Conservation (phyloP, 805 yeast species). For the Kazachstania viticola region DNA sequence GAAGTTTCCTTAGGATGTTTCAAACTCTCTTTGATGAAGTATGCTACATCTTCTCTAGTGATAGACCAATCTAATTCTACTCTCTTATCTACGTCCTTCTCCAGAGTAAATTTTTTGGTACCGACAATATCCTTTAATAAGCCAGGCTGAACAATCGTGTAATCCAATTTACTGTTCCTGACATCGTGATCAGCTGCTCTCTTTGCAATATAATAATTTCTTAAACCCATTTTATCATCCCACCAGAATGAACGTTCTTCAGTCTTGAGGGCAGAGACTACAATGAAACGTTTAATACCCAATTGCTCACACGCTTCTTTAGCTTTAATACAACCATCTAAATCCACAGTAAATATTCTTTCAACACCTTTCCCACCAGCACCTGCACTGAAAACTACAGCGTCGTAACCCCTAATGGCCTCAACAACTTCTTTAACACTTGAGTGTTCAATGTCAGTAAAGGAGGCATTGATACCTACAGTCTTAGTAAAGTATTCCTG, state of each 20-base stretch:
- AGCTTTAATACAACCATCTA: constrained; percentile 48
- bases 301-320: constrained; percentile 41
- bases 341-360: constrained; percentile 39
- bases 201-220: constrained; percentile 47
- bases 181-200: constrained; percentile 44
- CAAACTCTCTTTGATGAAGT: constrained; percentile 30
- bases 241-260: constrained; percentile 36
- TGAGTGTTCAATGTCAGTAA: constrained; percentile 30
- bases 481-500: constrained; percentile 27
- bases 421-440: constrained; percentile 26
- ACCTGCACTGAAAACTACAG: constrained; percentile 41
- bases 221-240: constrained; percentile 20
- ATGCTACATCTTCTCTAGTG: constrained; percentile 46
- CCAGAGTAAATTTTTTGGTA: constrained; percentile 32
- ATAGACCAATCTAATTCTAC: neutral
- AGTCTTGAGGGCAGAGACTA: constrained; percentile 46
- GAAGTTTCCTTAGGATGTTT: constrained; percentile 28
- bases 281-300: constrained; percentile 33
- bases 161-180: constrained; percentile 33
- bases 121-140: neutral
- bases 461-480: constrained; percentile 27
- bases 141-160: constrained; percentile 48
- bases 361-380: constrained; percentile 44
- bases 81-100: constrained; percentile 9
- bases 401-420: constrained; percentile 36